Evolutionary conservation across 1,284 basidiomycete species (phyloP), one percentile per base, ranked within the genome.

Genomic region (Cutaneotrichosporon daszewskae): DNA sequence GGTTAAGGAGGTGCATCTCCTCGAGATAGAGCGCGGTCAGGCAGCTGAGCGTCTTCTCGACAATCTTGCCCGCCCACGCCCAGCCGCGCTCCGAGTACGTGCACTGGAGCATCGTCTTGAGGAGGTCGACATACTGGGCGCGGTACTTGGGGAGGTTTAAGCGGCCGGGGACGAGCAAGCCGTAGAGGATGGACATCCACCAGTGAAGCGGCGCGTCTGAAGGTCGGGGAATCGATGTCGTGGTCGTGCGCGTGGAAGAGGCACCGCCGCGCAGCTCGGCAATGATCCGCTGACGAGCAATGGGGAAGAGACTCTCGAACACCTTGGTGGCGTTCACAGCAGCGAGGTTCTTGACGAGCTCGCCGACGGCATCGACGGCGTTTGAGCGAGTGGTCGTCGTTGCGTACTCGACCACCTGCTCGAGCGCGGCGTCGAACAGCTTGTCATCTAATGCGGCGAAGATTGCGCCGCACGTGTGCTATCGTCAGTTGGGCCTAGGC

Each of bases 181-280:
- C 62, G 43, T 60, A 59, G 27, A 67, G 37, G 32, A 68, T 64
- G 4, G 52, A 68, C 45, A 59, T 66, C 56, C 39, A 91, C 89
- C 92, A 97, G 67, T 96, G 91, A 40, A 98, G 74, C 1, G 88
- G 85, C 2, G 89, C 91, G 60, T 98, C 94, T 6, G 87, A 87
- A 4, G 88, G 81, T 2, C 87, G 77, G 0, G 88, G 85, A 16
- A 81, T 78, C 52, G 84, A 80, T 0, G 89, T 91, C 3, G 84
- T 84, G 2, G 91, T 97, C 8, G 89, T 96, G 23, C 89, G 77
- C 26, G 84, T 77, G 47, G 86, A 87, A n/a, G 89, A 92, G 0
- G 95, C 92, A 1, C 95, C 95, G 51, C 89, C 81, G 53, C 81
- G 85, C 36, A 98, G 72, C 66, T 98, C 94, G 37, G 83, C 79